These are phyloP conservation scores for Rhexocercosporidium sp. DNA, from an alignment of 2,329 filamentous ascomycete genomes.

Conservation along the genomic window DNA sequence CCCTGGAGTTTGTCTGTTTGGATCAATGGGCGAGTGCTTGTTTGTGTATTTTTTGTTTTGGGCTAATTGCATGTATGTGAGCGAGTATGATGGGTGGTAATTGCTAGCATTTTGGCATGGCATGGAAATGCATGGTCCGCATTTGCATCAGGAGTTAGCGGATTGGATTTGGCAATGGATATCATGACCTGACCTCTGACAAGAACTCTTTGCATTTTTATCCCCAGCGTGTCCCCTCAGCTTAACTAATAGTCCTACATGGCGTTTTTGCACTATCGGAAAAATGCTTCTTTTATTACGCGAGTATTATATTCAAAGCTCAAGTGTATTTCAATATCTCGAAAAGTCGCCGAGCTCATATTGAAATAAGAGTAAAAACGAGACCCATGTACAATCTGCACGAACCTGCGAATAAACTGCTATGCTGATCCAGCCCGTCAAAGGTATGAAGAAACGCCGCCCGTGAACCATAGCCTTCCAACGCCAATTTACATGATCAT, in stretches of 20 bases:
- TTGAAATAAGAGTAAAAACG: neutral
- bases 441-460: slow-evolving; percentile 32
- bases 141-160: slow-evolving; percentile 26
- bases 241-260: neutral
- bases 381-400: slow-evolving; percentile 29
- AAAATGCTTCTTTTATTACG: neutral
- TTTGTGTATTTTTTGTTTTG: neutral
- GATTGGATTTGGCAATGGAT: slow-evolving; percentile 15
- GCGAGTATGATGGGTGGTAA: slow-evolving; percentile 21
- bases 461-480: neutral
- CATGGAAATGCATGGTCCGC: slow-evolving; percentile 9
- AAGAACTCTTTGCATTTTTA: neutral
- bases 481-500: slow-evolving; percentile 62
- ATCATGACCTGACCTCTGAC: slow-evolving; percentile 14
- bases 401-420: slow-evolving; percentile 19
- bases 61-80: neutral
- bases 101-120: slow-evolving; percentile 30
- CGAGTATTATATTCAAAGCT: slow-evolving; percentile 2
- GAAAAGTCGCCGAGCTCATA: slow-evolving; percentile 9
- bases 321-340: neutral
- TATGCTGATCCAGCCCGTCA: slow-evolving; percentile 29
- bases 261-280: neutral
- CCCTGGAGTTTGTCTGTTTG: slow-evolving; percentile 28
- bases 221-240: neutral
- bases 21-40: slow-evolving; percentile 15